Percentiles rank a stretch among this genome's conserved stretches.
phyloP scores from a whole-genome alignment of 305 asterid species.

The Salvia sclarea region DNA sequence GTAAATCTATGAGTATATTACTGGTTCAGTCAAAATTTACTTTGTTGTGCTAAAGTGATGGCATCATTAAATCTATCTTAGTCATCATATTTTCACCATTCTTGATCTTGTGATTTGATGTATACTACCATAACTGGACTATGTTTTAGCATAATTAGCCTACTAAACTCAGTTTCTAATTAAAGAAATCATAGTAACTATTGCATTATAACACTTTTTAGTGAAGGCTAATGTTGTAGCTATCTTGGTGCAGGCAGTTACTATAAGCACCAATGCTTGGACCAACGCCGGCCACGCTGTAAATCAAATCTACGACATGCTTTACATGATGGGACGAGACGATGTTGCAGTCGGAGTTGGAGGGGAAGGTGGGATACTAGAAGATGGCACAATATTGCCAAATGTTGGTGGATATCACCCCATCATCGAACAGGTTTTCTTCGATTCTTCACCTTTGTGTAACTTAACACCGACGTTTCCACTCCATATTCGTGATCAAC shows the following conservation, averaged over 20 bases:
- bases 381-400: constrained; percentile 63
- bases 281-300: constrained; percentile 79
- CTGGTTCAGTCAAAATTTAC: not conserved
- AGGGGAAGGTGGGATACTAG: constrained; percentile 83
- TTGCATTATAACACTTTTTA: not conserved
- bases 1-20: not conserved
- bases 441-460: no score
- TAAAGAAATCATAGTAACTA: not conserved
- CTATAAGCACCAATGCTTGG: constrained; percentile 77
- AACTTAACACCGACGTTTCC: not conserved
- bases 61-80: not conserved
- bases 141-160: not conserved
- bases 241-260: constrained; percentile 62
- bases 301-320: constrained; percentile 78
- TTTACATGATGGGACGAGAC: constrained; percentile 92
- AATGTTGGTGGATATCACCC: constrained; percentile 91
- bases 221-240: not conserved
- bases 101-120: not conserved
- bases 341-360: constrained; percentile 88
- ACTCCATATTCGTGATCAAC: constrained; percentile 6
- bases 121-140: not conserved
- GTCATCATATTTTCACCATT: not conserved
- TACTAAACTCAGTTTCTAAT: no score
- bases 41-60: not conserved
- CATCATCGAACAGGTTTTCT: constrained; percentile 75